A percentile compares a stretch with the other conserved stretches of the same genome.
These are phyloP conservation scores for Chalciporus chontae DNA, from an alignment of 768 basidiomycete genomes.

Conservation along the genomic window DNA sequence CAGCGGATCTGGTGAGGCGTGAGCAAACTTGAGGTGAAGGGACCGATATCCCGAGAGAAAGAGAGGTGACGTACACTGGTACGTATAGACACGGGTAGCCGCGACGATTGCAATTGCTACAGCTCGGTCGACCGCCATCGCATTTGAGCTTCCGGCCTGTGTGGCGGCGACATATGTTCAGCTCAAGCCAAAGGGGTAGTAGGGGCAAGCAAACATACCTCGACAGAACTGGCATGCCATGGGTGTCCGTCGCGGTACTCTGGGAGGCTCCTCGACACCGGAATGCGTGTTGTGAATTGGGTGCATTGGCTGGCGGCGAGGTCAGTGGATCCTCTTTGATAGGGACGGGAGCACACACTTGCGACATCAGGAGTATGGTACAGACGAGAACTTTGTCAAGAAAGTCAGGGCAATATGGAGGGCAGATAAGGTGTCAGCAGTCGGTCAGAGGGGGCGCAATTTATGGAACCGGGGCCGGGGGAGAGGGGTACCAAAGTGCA, in stretches of 20 bases:
- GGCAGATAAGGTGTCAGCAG: slow-evolving; percentile 5
- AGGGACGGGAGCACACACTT: slow-evolving; percentile 11
- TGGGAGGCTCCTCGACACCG: slow-evolving; percentile 20
- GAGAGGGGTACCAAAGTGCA: slow-evolving; percentile 20
- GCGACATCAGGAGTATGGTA: slow-evolving; percentile 20
- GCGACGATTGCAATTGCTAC: slow-evolving; percentile 62
- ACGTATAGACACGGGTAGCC: slow-evolving; percentile 55
- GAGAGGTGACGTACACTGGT: slow-evolving; percentile 55
- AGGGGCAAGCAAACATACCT: slow-evolving; percentile 36
- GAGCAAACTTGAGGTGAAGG: slow-evolving; percentile 8
- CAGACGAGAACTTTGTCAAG: slow-evolving; percentile 1
- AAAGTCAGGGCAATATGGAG: slow-evolving; percentile 6
- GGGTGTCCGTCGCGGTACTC: slow-evolving; percentile 46
- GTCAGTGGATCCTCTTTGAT: background rate
- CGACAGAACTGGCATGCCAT: slow-evolving; percentile 78
- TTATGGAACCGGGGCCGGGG: slow-evolving; percentile 19
- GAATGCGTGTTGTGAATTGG: slow-evolving; percentile 11
- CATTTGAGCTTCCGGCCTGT: slow-evolving; percentile 72
- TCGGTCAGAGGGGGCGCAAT: slow-evolving; percentile 20
- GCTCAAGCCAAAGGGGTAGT: background rate
- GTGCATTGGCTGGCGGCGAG: slow-evolving; percentile 10
- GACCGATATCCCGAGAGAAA: slow-evolving; percentile 5
- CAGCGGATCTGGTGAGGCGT: slow-evolving; percentile 20
- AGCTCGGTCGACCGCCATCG: slow-evolving; percentile 60
- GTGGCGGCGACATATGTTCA: background rate